Evolutionary conservation across 2,329 filamentous ascomycete species (phyloP).

Genomic region (Trichoderma breve): DNA sequence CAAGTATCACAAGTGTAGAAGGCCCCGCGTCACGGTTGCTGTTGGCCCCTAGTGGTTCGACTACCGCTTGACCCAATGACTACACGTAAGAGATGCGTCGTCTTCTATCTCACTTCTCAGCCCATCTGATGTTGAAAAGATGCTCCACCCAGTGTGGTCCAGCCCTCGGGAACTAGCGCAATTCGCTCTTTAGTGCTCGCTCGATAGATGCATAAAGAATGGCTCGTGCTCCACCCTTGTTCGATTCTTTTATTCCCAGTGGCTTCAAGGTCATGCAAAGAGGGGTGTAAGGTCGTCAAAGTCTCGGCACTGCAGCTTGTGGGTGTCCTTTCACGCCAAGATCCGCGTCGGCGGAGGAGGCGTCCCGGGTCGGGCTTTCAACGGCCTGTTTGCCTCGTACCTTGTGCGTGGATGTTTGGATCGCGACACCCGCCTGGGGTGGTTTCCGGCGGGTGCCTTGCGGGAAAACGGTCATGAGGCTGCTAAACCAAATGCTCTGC

Average conservation of each 20-base stretch:
- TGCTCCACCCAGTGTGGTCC: constrained; percentile 26
- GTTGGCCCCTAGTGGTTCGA: background rate
- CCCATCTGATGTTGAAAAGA: constrained; percentile 26
- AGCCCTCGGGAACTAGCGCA: constrained; percentile 33
- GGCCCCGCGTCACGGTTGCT: background rate
- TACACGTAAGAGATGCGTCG: background rate
- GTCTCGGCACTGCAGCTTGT: constrained; percentile 8
- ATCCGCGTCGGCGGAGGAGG: constrained; percentile 14
- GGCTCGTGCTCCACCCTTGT: background rate
- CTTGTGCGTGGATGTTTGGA: background rate
- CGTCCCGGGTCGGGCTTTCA: constrained; percentile 11
- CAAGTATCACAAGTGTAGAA: background rate
- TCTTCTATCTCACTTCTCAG: background rate
- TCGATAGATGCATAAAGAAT: constrained; percentile 32
- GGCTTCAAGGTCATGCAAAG: background rate
- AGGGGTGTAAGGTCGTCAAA: background rate
- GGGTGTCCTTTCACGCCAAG: constrained; percentile 5
- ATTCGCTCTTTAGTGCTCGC: constrained; percentile 26
- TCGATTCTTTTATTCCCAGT: constrained; percentile 8
- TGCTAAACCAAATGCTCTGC: background rate
- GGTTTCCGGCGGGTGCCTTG: constrained; percentile 6
- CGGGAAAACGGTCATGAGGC: constrained; percentile 13
- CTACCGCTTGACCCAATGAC: background rate
- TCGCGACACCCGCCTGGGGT: constrained; percentile 4
- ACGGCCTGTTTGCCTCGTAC: background rate